phyloP scores from a whole-genome alignment of 2,329 filamentous ascomycete genomes.

The Hypoxylon sp. region DNA sequence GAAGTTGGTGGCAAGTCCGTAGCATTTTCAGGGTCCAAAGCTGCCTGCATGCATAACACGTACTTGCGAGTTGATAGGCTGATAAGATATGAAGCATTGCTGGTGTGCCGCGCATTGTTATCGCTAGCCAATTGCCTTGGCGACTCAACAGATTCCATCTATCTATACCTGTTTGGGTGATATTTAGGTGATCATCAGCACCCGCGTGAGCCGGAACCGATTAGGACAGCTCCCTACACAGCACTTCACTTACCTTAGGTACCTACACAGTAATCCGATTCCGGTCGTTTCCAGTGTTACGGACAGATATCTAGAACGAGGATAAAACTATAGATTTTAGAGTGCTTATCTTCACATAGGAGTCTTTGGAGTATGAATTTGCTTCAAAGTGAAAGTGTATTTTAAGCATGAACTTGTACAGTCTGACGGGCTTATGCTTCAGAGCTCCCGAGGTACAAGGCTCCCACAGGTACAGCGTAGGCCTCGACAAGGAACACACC shows the following conservation, averaged over 20 bases:
- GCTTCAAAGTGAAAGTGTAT: background rate
- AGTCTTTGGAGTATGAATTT: background rate
- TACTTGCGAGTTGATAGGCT: constrained; percentile 26
- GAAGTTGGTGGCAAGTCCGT: constrained; percentile 20
- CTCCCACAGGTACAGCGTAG: constrained; percentile 8
- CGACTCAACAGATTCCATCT: constrained; percentile 29
- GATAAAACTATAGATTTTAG: background rate
- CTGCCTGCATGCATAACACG: constrained; percentile 28
- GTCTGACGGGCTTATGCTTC: background rate
- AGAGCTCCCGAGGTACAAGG: constrained; percentile 6
- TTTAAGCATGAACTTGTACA: background rate
- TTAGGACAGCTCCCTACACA: constrained; percentile 23
- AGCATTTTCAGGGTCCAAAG: constrained; percentile 40
- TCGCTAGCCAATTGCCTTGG: constrained; percentile 35
- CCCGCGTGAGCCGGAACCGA: constrained; percentile 42
- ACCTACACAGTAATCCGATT: constrained; percentile 23
- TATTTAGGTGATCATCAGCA: constrained; percentile 38
- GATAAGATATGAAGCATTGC: constrained; percentile 34
- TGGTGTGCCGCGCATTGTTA: constrained; percentile 35
- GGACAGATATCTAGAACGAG: background rate
- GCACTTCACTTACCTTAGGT: too few species aligned
- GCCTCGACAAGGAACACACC: constrained; percentile 27
- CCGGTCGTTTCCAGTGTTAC: constrained; percentile 15
- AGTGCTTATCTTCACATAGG: background rate
- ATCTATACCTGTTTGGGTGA: constrained; percentile 14